phyloP scores from a whole-genome alignment of 2,329 filamentous ascomycete species.

The Neonectria hederae region DNA sequence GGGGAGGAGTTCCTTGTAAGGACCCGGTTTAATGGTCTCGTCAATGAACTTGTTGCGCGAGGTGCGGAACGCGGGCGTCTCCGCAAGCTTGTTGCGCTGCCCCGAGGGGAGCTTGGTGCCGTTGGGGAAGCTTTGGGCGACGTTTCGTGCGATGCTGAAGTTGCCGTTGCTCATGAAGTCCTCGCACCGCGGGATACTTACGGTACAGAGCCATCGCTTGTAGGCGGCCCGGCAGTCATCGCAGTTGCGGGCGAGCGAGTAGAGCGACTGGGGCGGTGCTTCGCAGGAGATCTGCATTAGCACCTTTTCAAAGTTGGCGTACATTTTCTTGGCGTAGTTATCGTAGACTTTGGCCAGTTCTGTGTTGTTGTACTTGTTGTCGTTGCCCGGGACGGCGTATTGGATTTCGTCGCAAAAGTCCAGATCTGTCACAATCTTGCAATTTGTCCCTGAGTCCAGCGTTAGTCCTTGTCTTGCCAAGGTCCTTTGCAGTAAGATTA shows the following conservation, averaged over 20 bases:
- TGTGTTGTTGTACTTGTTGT: slow-evolving; percentile 66
- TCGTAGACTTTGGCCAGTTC: slow-evolving; percentile 81
- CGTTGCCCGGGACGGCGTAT: slow-evolving; percentile 89
- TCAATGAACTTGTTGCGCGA: slow-evolving; percentile 82
- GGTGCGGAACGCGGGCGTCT: slow-evolving; percentile 45
- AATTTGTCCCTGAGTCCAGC: slow-evolving; percentile 72
- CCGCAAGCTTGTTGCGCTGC: slow-evolving; percentile 34
- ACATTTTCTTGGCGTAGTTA: slow-evolving; percentile 73
- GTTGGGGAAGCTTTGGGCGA: slow-evolving; percentile 75
- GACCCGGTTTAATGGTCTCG: slow-evolving; percentile 75
- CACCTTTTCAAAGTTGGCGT: slow-evolving; percentile 81
- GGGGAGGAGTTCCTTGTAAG: slow-evolving; percentile 92
- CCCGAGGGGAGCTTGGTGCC: slow-evolving; percentile 62
- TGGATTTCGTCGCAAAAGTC: slow-evolving; percentile 88
- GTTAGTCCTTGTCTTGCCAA: slow-evolving; percentile 12
- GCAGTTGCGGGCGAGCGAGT: slow-evolving; percentile 83
- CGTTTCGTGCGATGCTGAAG: slow-evolving; percentile 68
- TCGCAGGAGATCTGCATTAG: slow-evolving; percentile 89
- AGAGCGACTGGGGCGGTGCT: slow-evolving; percentile 74
- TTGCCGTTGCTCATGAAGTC: slow-evolving; percentile 72
- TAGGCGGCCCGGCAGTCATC: slow-evolving; percentile 81
- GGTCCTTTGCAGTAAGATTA: slow-evolving; percentile 52
- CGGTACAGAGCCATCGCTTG: slow-evolving; percentile 94
- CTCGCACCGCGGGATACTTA: slow-evolving; percentile 90
- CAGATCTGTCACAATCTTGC: slow-evolving; percentile 86